These are phyloP conservation scores for Coelastrella sp. DNA, from an alignment of 139 green algal species.

Conservation along the genomic window DNA sequence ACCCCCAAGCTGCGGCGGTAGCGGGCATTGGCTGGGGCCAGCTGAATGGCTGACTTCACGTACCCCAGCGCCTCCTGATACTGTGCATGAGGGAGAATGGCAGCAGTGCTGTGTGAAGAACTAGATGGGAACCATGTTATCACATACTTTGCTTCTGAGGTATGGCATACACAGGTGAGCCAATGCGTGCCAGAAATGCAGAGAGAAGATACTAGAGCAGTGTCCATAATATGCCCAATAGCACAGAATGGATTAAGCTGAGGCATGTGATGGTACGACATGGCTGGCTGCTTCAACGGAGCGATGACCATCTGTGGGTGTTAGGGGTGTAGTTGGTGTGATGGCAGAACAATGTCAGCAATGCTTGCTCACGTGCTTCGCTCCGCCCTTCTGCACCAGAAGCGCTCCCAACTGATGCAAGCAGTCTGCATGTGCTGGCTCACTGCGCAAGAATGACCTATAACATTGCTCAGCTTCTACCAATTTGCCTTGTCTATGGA, in stretches of 20 bases:
- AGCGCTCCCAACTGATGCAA: constrained; percentile 35
- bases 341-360: background rate
- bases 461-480: constrained; percentile 23
- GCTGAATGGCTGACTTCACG: constrained; percentile 35
- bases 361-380: background rate
- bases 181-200: no score
- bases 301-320: background rate
- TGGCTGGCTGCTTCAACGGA: no score
- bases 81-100: background rate
- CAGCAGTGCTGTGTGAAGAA: no score
- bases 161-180: no score
- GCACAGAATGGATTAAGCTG: no score
- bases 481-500: background rate
- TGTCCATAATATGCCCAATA: no score
- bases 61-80: constrained; percentile 4
- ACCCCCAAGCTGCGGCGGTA: constrained; percentile 25
- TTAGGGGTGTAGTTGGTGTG: background rate
- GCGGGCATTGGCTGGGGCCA: constrained; percentile 15
- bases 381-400: constrained; percentile 10
- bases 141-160: no score
- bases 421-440: constrained; percentile 27
- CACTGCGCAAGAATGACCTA: background rate
- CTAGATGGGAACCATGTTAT: no score
- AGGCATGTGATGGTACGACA: no score
- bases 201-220: no score